These are phyloP conservation scores for Zygosaccharomyces bisporus DNA, from an alignment of 805 yeast genomes.

Conservation along the genomic window DNA sequence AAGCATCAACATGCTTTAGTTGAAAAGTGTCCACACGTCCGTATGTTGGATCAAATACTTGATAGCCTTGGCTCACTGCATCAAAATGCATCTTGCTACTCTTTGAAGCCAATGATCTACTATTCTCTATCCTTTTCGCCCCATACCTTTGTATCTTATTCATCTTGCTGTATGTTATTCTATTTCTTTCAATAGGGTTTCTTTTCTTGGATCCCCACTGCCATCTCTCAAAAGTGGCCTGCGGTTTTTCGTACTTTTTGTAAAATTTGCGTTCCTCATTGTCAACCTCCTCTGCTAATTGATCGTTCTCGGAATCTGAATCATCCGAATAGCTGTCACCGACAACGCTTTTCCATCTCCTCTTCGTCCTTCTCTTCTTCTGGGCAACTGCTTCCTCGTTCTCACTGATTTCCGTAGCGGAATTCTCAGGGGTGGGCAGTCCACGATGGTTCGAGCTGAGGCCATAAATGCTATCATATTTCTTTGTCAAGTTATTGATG, in stretches of 20 bases:
- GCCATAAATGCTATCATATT: conserved; percentile 14
- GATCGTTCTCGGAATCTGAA: conserved; percentile 19
- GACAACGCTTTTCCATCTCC: conserved; percentile 22
- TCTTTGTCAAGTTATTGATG: conserved; percentile 21
- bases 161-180: conserved; percentile 21
- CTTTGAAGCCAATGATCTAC: conserved; percentile 18
- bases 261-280: conserved; percentile 28
- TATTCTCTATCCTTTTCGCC: conserved; percentile 14
- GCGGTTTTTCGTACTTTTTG: conserved; percentile 32
- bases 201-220: conserved; percentile 15
- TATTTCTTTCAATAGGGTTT: conserved; percentile 19
- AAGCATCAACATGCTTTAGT: conserved; percentile 22
- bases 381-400: conserved; percentile 16
- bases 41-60: conserved; percentile 13
- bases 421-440: conserved; percentile 28
- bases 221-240: conserved; percentile 34
- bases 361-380: conserved; percentile 19
- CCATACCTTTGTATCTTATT: conserved; percentile 20
- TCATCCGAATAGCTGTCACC: conserved; percentile 21
- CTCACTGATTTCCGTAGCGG: conserved; percentile 26
- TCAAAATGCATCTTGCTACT: conserved; percentile 15
- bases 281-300: conserved; percentile 9
- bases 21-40: conserved; percentile 15
- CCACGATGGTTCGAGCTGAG: conserved; percentile 7
- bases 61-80: conserved; percentile 24